Evolutionary conservation across 768 basidiomycete species (phyloP).

Genomic region (Podaxis sp.): DNA sequence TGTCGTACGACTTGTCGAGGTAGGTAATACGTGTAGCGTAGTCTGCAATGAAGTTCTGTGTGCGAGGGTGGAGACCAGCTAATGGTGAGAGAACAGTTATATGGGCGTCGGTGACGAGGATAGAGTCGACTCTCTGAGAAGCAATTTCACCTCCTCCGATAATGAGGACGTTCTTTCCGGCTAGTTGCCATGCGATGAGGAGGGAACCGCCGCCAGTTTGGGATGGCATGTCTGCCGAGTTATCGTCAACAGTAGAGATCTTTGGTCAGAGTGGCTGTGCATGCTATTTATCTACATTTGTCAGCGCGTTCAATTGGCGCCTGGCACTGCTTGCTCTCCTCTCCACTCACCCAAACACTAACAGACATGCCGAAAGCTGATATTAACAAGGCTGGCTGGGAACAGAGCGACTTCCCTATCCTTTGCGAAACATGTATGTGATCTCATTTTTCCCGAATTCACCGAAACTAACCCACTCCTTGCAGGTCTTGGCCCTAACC

Average conservation of each 20-base stretch:
- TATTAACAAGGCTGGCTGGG: slow-evolving; percentile 94
- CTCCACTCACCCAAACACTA: neutral
- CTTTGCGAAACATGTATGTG: slow-evolving; percentile 87
- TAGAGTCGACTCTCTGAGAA: slow-evolving; percentile 80
- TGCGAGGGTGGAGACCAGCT: slow-evolving; percentile 61
- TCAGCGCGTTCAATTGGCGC: neutral
- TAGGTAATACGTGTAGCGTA: slow-evolving; percentile 61
- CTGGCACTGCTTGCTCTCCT: neutral
- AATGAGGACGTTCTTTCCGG: slow-evolving; percentile 78
- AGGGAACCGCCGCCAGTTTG: slow-evolving; percentile 67
- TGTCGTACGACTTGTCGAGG: slow-evolving; percentile 61
- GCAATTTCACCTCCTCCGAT: slow-evolving; percentile 95
- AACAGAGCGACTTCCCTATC: slow-evolving; percentile 91
- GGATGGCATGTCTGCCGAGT: neutral
- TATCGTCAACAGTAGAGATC: neutral
- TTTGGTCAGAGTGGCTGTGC: slow-evolving; percentile 9
- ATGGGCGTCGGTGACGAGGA: slow-evolving; percentile 76
- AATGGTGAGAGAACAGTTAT: slow-evolving; percentile 78
- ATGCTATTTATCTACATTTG: slow-evolving; percentile 1
- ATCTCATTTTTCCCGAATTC: slow-evolving; percentile 10
- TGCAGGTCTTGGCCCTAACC: slow-evolving; percentile 84
- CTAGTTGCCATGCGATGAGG: slow-evolving; percentile 92
- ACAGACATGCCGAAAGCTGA: slow-evolving; percentile 67
- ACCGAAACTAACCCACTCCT: slow-evolving; percentile 3
- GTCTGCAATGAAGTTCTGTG: slow-evolving; percentile 50